Percentiles rank a stretch among this genome's conserved stretches.
phyloP scores from a whole-genome alignment of 2,329 filamentous ascomycete genomes.

The Geosmithia flava region DNA sequence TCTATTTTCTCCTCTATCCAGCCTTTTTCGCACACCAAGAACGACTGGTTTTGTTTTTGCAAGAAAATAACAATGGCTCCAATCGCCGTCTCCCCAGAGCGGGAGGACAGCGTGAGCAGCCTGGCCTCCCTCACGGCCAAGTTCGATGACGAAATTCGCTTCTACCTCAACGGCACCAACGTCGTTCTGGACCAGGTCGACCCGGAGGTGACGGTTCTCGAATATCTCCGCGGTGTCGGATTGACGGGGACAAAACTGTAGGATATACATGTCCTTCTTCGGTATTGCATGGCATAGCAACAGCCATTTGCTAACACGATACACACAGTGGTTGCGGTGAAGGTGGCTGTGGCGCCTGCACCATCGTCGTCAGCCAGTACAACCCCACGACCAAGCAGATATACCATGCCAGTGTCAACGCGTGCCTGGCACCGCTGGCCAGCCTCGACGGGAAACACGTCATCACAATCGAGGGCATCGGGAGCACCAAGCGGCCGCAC shows the following conservation, averaged over 20 bases:
- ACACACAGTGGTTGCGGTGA: conserved; percentile 80
- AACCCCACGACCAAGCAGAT: conserved; percentile 88
- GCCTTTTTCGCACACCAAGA: no score
- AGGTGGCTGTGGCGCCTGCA: conserved; percentile 93
- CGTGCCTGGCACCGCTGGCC: conserved; percentile 82
- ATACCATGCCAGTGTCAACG: conserved; percentile 95
- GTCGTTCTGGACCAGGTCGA: conserved; percentile 79
- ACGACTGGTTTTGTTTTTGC: no score
- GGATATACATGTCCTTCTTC: conserved; percentile 8
- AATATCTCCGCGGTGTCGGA: conserved; percentile 86
- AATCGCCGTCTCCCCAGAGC: conserved; percentile 37
- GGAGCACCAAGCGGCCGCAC: conserved; percentile 75
- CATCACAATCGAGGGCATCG: conserved; percentile 94
- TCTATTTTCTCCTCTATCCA: background rate
- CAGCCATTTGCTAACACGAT: background rate
- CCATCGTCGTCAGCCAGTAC: conserved; percentile 84
- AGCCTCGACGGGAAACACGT: conserved; percentile 97
- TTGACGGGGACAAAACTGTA: conserved; percentile 87
- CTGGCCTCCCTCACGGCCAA: conserved; percentile 47
- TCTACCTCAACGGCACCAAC: conserved; percentile 90
- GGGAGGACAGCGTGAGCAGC: conserved; percentile 17
- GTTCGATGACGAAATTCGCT: conserved; percentile 80
- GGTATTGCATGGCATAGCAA: background rate
- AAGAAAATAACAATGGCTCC: conserved; percentile 34
- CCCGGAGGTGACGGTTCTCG: conserved; percentile 81